Evolutionary conservation across 176 grass and related monocot genomes (phyloP), one percentile per base, ranked within the genome.

Genomic region (Aegilops tauschii): DNA sequence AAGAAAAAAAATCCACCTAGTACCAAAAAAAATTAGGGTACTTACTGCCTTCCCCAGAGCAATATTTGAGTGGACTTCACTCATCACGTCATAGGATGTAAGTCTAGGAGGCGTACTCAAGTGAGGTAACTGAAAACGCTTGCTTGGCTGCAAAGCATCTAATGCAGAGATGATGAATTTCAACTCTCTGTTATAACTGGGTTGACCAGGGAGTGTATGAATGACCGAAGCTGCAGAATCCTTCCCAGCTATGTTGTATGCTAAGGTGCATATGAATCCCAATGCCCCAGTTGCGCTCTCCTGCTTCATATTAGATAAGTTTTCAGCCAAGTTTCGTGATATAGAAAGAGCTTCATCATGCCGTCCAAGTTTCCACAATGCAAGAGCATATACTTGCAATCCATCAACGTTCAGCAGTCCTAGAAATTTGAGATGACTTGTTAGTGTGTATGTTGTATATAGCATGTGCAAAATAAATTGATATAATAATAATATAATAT

Each of bases 31-130:
- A 23, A 65, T 78, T 36, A 73, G 44, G 40, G 82, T 78, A 77
- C 92, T 77, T 98, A 98, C 96, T 85, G 91, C 86, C 78, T 98
- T 98, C 80, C 90, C 88, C 71, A 98, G 87, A 85, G 90, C 93
- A 90, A 84, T 89, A 91, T 96, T 95, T 31, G 93, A 98, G 80
- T 98, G 90, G 20, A 96, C 90, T 84, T 96, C 93, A 82, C 85
- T 92, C 89, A 88, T 87, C 69, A 95, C 87, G 78, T 87, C 82
- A 82, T 86, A 89, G 29, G 86, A 87, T 83, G 66, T 79, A 89
- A 81, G 77, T 80, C 78, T 86, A 88, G 86, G 91, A 70, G 90
- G 86, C 84, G 78, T 86, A 77, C 80, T 88, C 65, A 91, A 82
- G 65, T 89, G 88, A 80, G 91, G 86, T 66, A 91, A 65, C 59